Base-by-base conservation (phyloP, 129 eudicot species). In the Lonicera japonica region DNA sequence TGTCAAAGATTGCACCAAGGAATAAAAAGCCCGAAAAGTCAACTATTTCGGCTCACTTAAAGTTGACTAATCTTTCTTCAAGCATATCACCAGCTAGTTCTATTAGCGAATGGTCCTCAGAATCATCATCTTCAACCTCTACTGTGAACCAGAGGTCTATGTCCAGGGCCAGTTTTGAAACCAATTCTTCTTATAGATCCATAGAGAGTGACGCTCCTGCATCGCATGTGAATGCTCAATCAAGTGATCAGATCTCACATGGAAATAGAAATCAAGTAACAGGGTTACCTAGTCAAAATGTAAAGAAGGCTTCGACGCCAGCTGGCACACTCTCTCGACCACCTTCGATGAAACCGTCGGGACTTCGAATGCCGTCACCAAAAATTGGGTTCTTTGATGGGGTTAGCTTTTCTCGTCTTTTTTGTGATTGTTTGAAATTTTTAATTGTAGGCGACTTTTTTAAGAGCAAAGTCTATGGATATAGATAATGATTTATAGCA, bases 341-440 rank as follows among this genome's bases (percentile, higher is more conserved):
- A 39, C 80, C 79, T 62, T 60, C 78, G 11, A 54, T 48, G 64
- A 90, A 80, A 66, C 96, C 98, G 64, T 69, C 98, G 8, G 95
- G 96, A 56, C 83, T 92, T 10, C 69, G 96, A 57, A 72, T 82
- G 96, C 98, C 98, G 46, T 87, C 98, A 45, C 90, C 96, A 4
- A 92, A 87, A 68, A 84, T 84, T 23, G 98, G 98, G 41, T 87
- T 75, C 75, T 92, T 92, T 70, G 98, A 92, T 70, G 98, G 90
- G 94, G 98, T 92, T 40, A 84, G 95, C 81, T 68, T 51, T 67
- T 21, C 29, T 53, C 46, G 24, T 36, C 38, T 41, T 70, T 25
- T 24, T 19, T 21, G 17, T n/a, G 34, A 20, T 59, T 20, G 16
- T 53, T 61, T 15, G n/a, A 51, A 34, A 17, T 0, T 29, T 41